These are phyloP conservation scores for Globisporangium rhizosaccharum DNA, from an alignment of 352 stramenopile species.

Conservation along the genomic window DNA sequence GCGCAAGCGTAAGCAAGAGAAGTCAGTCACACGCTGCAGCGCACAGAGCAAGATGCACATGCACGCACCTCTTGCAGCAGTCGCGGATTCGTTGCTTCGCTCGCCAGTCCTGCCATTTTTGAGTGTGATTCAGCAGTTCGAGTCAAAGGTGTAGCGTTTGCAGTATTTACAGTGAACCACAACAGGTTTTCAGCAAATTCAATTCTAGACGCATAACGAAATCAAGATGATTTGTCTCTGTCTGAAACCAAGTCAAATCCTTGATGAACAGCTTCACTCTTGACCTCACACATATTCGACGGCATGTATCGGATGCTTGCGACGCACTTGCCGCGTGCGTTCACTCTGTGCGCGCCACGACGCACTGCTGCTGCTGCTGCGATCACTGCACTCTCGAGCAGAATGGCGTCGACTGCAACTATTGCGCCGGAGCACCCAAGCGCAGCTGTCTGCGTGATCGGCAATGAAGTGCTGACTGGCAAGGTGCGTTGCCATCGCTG, in stretches of 20 bases:
- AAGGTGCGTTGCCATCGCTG: slow-evolving; percentile 36
- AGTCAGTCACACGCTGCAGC: background rate
- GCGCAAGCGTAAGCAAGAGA: background rate
- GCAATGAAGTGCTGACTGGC: slow-evolving; percentile 79
- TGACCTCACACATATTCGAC: too few species aligned
- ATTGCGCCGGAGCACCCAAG: slow-evolving; percentile 22
- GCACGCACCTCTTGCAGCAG: slow-evolving; percentile 50
- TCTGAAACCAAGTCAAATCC: too few species aligned
- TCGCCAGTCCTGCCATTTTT: slow-evolving; percentile 15
- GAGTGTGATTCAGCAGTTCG: background rate
- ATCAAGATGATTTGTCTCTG: too few species aligned
- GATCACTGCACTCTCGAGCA: background rate
- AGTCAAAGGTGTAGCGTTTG: too few species aligned
- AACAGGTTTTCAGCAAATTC: too few species aligned
- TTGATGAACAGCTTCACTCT: too few species aligned
- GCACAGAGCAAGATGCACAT: background rate
- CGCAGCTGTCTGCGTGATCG: slow-evolving; percentile 76
- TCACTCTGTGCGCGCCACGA: background rate
- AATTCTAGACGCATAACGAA: too few species aligned
- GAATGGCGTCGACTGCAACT: slow-evolving; percentile 4
- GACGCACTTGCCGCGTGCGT: slow-evolving; percentile 3
- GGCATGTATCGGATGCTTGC: too few species aligned
- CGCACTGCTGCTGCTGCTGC: background rate
- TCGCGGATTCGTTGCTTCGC: slow-evolving; percentile 46
- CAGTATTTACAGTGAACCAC: too few species aligned